phyloP scores from a whole-genome alignment of 2,329 filamentous ascomycete genomes.

The Cadophora sp. region DNA sequence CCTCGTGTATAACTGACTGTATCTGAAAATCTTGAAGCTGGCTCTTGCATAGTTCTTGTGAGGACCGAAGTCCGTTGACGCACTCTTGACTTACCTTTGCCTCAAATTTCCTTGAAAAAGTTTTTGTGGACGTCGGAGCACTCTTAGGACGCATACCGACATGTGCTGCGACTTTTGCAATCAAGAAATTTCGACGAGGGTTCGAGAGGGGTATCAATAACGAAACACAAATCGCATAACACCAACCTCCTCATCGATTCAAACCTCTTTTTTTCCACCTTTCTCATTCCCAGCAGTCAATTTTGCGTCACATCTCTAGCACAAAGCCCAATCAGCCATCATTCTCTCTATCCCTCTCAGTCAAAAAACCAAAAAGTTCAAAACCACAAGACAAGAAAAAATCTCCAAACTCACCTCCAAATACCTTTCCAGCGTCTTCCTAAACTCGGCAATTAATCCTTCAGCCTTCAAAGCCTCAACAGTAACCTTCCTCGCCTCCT shows the following conservation, averaged over 20 bases:
- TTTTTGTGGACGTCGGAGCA: no score
- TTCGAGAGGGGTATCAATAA: no score
- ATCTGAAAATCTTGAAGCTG: no score
- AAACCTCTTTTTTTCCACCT: background rate
- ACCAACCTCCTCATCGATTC: background rate
- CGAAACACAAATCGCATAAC: background rate
- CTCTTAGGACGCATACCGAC: no score
- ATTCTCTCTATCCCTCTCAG: background rate
- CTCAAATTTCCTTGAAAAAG: no score
- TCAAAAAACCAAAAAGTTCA: background rate
- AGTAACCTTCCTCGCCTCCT: slow-evolving; percentile 37
- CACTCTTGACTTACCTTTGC: no score
- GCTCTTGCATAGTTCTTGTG: no score
- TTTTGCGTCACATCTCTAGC: background rate
- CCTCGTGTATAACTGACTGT: no score
- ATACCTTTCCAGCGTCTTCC: slow-evolving; percentile 37
- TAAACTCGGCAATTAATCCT: slow-evolving; percentile 36
- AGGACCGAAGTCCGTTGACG: no score
- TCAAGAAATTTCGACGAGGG: no score
- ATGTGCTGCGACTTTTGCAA: no score
- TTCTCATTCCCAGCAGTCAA: background rate
- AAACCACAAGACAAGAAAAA: background rate
- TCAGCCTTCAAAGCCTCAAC: slow-evolving; percentile 36
- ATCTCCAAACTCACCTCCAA: slow-evolving; percentile 5
- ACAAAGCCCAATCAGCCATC: background rate